Evolutionary conservation across 2,329 filamentous ascomycete species (phyloP), one percentile per base, ranked within the genome.

Genomic region (Colletotrichum sp.): DNA sequence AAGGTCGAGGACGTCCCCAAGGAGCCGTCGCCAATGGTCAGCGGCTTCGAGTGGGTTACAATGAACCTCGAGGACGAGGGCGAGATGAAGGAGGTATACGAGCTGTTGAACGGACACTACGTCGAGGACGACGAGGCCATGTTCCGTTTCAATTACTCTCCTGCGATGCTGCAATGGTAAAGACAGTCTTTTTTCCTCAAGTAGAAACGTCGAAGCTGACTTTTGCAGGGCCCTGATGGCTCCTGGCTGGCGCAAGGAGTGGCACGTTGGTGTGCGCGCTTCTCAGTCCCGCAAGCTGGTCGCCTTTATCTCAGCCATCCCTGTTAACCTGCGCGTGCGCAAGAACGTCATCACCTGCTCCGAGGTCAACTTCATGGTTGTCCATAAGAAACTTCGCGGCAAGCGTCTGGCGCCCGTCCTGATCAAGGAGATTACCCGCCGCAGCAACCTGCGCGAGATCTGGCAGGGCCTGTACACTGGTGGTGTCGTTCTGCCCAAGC

Each of bases 381-480:
- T 99, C 69, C 97, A 99, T 89, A 98, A 98, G 89, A 98, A 98
- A 86, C 91, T 99, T 36, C 94, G 97, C 65, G 92, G 94, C 72
- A 98, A 98, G 87, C 93, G 97, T 68, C 91, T 99, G 57, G 93
- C 97, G 0, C 97, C 97, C 0, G 94, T 98, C 3, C 91, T 99
- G 67, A 99, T 99, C 87, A 98, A 98, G 84, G 97, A 99, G 83
- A 95, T 99, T 79, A 99, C 97, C 7, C 93, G 97, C 62, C 91
- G 95, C 76, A 98, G 95, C 87, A 97, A 98, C 84, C 85, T 95
- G 62, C 89, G 94, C 76, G 94, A 93, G 70, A 93, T 97, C 77
- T 98, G 94, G 89, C 97, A 99, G 84, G 97, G 96, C 64, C 94
- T 99, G 72, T 98, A 98, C 86, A 99, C 97, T 1, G 97, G 93